phyloP scores from a whole-genome alignment of 2,329 filamentous ascomycete species.

The Fusarium musae region DNA sequence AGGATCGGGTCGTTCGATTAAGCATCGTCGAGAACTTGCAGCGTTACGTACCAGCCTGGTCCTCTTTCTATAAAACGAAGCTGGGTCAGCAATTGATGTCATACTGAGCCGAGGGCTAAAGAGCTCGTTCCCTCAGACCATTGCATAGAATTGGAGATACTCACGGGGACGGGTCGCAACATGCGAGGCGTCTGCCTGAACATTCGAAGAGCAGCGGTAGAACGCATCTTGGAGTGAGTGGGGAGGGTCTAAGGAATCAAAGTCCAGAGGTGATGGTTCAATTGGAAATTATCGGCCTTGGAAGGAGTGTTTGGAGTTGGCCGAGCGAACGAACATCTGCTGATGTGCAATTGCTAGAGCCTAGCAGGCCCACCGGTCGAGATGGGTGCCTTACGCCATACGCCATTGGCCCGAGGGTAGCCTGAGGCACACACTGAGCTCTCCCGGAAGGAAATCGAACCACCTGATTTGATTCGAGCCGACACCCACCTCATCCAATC shows the following conservation, averaged over 20 bases:
- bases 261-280: conserved; percentile 46
- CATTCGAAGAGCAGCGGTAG: conserved; percentile 74
- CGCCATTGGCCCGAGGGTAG: conserved; percentile 48
- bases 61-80: conserved; percentile 65
- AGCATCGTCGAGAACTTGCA: conserved; percentile 16
- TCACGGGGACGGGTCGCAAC: conserved; percentile 79
- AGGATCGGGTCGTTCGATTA: conserved; percentile 24
- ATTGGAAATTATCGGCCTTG: conserved; percentile 48
- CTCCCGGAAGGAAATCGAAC: conserved; percentile 48
- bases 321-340: conserved; percentile 50
- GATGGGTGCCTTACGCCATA: conserved; percentile 51
- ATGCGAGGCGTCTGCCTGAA: conserved; percentile 73
- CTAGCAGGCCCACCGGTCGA: conserved; percentile 45
- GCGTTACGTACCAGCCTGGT: conserved; percentile 71
- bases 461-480: conserved; percentile 58
- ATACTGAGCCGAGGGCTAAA: conserved; percentile 35
- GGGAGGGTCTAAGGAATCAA: conserved; percentile 43
- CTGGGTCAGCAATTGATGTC: conserved; percentile 42
- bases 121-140: conserved; percentile 34
- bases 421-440: conserved; percentile 54
- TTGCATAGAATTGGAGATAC: conserved; percentile 38
- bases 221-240: conserved; percentile 67
- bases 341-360: conserved; percentile 50
- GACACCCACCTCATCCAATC: conserved; percentile 16
- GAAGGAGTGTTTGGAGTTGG: conserved; percentile 47